These are phyloP conservation scores for Aschersonia sp. DNA, from an alignment of 2,329 filamentous ascomycete species.

Conservation along the genomic window DNA sequence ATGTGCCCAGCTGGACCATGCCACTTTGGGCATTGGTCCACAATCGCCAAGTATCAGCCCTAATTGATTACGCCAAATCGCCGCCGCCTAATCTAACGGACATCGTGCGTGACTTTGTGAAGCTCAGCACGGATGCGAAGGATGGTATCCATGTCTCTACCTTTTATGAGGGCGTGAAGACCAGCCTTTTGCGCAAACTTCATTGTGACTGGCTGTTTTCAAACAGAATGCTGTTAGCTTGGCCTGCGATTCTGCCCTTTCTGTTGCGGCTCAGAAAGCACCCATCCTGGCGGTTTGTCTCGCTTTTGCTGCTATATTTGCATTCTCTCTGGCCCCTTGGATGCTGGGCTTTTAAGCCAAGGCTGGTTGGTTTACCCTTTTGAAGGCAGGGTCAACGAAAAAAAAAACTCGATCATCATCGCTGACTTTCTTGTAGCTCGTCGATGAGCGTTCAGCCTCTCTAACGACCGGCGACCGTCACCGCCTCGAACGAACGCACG, in stretches of 20 bases:
- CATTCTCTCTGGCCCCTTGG: neutral
- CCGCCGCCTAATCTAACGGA: neutral
- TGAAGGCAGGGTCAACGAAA: neutral
- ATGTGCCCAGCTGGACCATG: neutral
- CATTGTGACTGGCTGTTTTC: neutral
- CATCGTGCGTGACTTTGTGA: neutral
- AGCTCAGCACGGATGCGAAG: neutral
- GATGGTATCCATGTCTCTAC: neutral
- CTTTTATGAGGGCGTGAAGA: neutral
- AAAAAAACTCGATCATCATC: neutral
- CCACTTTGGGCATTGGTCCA: neutral
- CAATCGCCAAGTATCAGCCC: neutral
- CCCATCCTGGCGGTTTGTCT: neutral
- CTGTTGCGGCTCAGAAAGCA: neutral
- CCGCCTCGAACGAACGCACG: neutral
- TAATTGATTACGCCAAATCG: neutral
- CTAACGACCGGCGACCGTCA: neutral
- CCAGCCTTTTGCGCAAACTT: neutral
- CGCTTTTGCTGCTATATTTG: neutral
- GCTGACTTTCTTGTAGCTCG: neutral
- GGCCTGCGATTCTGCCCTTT: neutral
- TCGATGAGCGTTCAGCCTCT: neutral
- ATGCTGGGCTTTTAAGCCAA: neutral
- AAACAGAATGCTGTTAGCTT: neutral
- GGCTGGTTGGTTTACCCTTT: neutral